Conservation (phyloP, 257 asterid genomes). For the Nicotiana noctiflora region DNA sequence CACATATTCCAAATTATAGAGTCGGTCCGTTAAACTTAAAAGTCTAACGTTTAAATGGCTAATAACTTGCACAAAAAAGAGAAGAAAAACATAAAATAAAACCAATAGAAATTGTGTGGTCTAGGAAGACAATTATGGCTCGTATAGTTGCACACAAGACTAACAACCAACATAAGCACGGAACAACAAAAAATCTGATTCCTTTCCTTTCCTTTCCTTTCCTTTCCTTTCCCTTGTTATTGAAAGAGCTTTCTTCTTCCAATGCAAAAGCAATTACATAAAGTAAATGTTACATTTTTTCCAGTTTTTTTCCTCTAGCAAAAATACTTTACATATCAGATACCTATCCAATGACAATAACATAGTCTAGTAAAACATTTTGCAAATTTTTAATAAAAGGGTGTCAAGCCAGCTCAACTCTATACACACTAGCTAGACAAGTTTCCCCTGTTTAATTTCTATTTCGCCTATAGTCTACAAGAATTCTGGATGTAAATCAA, state of each 20-base stretch:
- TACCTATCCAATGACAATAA: background rate
- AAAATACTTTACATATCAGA: background rate
- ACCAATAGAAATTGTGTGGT: background rate
- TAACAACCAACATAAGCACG: background rate
- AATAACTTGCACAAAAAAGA: background rate
- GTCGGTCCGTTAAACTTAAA: conserved; percentile 23
- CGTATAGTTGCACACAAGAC: background rate
- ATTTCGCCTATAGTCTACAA: conserved; percentile 11
- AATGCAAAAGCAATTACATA: background rate
- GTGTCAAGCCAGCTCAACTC: conserved; percentile 3
- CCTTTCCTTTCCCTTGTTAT: too few relatives aligned
- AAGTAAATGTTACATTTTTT: background rate
- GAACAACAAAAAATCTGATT: background rate
- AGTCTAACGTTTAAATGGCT: background rate
- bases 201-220: too few relatives aligned
- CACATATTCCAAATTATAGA: conserved; percentile 64
- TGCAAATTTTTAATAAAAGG: background rate
- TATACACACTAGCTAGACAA: conserved; percentile 8
- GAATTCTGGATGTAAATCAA: background rate
- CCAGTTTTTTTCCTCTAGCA: background rate
- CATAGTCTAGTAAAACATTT: background rate
- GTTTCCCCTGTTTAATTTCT: background rate
- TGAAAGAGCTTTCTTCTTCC: background rate
- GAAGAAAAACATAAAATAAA: background rate
- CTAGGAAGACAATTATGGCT: background rate